Base-by-base conservation (phyloP, 2,329 filamentous ascomycete species). In the Fusarium proliferatum region DNA sequence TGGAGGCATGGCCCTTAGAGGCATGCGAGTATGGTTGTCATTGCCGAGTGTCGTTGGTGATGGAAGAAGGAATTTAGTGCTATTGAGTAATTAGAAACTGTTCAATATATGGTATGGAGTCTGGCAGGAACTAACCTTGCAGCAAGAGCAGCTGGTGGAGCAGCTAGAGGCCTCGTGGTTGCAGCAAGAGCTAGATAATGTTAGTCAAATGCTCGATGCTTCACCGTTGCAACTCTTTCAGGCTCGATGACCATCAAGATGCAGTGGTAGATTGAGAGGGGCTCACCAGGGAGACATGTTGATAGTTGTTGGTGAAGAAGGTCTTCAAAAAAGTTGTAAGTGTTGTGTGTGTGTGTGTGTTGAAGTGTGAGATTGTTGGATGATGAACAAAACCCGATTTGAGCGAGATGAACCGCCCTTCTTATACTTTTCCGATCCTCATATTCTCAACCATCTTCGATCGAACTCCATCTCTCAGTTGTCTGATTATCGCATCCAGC, bases 211-310 rank as follows among this genome's bases (percentile, higher is more conserved):
- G 39, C 33, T 43, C 30, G 26, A 26, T 41, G 11, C 38, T 36
- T 69, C 61, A 23, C 49, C 57, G 42, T 23, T 41, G 19, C 48
- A 33, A 49, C 39, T 51, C 38, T 39, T 26, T 28, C 59, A 55
- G 56, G 52, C 36, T 67, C 33, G 23, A 34, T 26, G 15, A 23
- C 42, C 63, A 23, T 51, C n/a, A 45, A 23, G 34, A 16, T 28
- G 28, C 4, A 59, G 21, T n/a, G 52, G 15, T 2, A 15, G 51
- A 15, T 17, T 15, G 21, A 53, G 52, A 60, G 23, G n/a, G 38
- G 56, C 77, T 77, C 66, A 78, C 77, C 77, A 79, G 73, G 77
- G 77, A 79, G 77, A 70, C 77, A 79, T 79, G 43, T 72, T 79
- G 76, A 78, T 75, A 64, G 49, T 75, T 68, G 51, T 68, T 75